These are phyloP conservation scores for Colletotrichum phormii DNA, from an alignment of 2,329 filamentous ascomycete species.

Conservation along the genomic window DNA sequence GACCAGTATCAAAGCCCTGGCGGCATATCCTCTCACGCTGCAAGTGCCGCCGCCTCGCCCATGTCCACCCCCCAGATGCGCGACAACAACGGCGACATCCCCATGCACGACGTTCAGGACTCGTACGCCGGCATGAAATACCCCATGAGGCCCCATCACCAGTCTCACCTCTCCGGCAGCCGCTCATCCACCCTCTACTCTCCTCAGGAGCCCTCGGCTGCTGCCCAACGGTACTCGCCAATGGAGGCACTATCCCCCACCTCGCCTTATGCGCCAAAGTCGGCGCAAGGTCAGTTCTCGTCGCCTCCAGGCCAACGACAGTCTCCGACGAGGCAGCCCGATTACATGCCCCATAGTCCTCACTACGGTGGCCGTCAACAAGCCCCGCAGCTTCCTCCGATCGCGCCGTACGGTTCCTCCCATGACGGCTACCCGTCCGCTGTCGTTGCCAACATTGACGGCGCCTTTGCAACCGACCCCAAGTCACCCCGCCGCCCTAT, in stretches of 20 bases:
- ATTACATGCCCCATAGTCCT: constrained; percentile 69
- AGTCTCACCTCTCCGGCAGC: constrained; percentile 73
- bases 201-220: constrained; percentile 80
- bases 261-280: constrained; percentile 78
- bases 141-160: constrained; percentile 81
- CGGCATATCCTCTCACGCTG: constrained; percentile 44
- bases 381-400: constrained; percentile 77
- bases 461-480: constrained; percentile 67
- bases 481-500: constrained; percentile 66
- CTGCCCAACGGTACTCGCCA: constrained; percentile 92
- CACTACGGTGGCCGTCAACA: constrained; percentile 65
- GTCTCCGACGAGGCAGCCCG: constrained; percentile 79
- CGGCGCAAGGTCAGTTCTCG: constrained; percentile 66
- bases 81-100: constrained; percentile 80
- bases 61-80: constrained; percentile 69
- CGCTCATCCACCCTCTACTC: constrained; percentile 75
- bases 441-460: constrained; percentile 77
- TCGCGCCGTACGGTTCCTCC: constrained; percentile 74
- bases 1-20: constrained; percentile 69
- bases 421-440: constrained; percentile 81
- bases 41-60: constrained; percentile 69
- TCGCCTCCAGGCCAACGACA: constrained; percentile 71
- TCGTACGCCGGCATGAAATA: constrained; percentile 90
- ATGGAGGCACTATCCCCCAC: constrained; percentile 91
- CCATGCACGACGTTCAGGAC: constrained; percentile 89